Evolutionary conservation across 2,329 filamentous ascomycete genomes (phyloP).

Genomic region (Alternaria angustiovoidea): DNA sequence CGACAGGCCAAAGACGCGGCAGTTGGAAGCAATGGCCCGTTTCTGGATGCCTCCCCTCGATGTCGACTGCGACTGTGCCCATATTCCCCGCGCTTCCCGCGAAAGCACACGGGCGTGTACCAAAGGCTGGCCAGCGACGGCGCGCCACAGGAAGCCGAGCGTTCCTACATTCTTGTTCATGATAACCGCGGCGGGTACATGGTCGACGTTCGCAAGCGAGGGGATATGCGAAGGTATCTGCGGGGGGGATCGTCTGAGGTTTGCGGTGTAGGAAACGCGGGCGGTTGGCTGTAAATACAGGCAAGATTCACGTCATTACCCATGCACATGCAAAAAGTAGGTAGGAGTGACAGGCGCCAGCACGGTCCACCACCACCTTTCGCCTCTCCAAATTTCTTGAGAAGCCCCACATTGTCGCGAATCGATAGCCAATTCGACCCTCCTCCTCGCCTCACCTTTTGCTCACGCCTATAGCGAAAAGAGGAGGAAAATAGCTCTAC

Average conservation of each 20-base stretch:
- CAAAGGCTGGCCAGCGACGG: conserved; percentile 38
- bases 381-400: conserved; percentile 32
- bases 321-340: conserved; percentile 18
- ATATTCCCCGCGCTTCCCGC: conserved; percentile 18
- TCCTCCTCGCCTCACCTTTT: not conserved
- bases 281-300: conserved; percentile 12
- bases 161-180: conserved; percentile 57
- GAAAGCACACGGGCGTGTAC: conserved; percentile 25
- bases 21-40: conserved; percentile 20
- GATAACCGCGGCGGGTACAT: conserved; percentile 47
- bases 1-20: conserved; percentile 7
- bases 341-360: conserved; percentile 18
- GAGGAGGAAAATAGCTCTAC: not conserved
- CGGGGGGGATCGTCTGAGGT: conserved; percentile 10
- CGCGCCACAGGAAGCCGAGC: conserved; percentile 45
- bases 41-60: conserved; percentile 7
- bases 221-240: conserved; percentile 11
- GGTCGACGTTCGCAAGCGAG: conserved; percentile 26
- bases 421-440: not conserved
- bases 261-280: conserved; percentile 12
- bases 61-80: conserved; percentile 19
- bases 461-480: not conserved
- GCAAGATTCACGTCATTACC: conserved; percentile 28
- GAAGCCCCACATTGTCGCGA: conserved; percentile 16
- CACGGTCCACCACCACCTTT: conserved; percentile 10